A percentile compares a stretch with the other conserved stretches of the same genome.
Conservation (phyloP, 2,329 filamentous ascomycete genomes). For the Diaporthe nobilis region DNA sequence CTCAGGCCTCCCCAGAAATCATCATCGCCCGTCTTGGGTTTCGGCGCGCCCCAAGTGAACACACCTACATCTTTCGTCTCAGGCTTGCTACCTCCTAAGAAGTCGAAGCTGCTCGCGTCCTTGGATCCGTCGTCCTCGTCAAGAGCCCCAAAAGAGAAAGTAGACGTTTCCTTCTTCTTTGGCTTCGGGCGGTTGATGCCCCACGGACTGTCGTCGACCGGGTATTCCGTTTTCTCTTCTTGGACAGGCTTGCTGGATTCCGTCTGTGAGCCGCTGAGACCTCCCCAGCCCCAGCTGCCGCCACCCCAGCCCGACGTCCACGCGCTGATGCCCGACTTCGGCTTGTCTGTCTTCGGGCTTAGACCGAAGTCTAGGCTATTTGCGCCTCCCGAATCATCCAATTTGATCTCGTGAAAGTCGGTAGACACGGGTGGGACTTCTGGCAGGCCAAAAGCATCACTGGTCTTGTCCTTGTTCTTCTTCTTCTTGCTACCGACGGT, state of each 20-base stretch:
- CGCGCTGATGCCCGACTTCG: constrained; percentile 60
- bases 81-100: constrained; percentile 43
- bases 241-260: constrained; percentile 45
- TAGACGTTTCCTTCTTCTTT: constrained; percentile 65
- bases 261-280: constrained; percentile 35
- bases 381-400: constrained; percentile 65
- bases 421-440: constrained; percentile 44
- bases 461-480: constrained; percentile 60
- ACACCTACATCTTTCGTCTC: constrained; percentile 51
- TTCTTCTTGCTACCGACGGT: constrained; percentile 68
- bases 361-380: constrained; percentile 67
- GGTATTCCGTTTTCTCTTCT: constrained; percentile 57
- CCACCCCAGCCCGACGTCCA: constrained; percentile 74
- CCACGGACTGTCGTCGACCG: constrained; percentile 65
- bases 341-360: constrained; percentile 48
- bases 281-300: constrained; percentile 58
- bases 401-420: constrained; percentile 78
- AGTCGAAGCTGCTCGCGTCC: constrained; percentile 44
- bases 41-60: constrained; percentile 50
- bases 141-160: constrained; percentile 63
- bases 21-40: constrained; percentile 57
- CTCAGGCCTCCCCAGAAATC: constrained; percentile 40
- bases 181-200: constrained; percentile 60
- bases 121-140: constrained; percentile 56
- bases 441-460: constrained; percentile 44